These are phyloP conservation scores for Rhododendron kiyosumense DNA, from an alignment of 148 eudicot species.

Conservation along the genomic window DNA sequence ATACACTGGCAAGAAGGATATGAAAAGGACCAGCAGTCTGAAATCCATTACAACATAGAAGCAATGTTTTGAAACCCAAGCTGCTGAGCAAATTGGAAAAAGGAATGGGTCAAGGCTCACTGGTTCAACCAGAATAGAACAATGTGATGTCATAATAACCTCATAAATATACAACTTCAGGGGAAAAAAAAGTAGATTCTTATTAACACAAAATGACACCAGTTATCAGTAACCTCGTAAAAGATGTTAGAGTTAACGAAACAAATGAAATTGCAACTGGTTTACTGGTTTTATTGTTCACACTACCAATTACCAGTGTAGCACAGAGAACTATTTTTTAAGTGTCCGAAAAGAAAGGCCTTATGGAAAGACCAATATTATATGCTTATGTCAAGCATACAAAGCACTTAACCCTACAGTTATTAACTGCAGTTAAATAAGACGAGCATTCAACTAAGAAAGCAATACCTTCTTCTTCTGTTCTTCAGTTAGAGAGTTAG, in stretches of 20 bases:
- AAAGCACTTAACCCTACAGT: background rate
- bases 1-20: background rate
- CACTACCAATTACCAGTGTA: background rate
- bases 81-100: background rate
- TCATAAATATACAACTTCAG: background rate
- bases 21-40: background rate
- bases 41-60: background rate
- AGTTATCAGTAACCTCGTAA: background rate
- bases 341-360: background rate
- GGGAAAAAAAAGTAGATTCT: background rate
- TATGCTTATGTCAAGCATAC: background rate
- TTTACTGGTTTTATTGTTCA: background rate
- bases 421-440: background rate
- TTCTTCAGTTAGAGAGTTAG: slow-evolving; percentile 68
- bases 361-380: background rate
- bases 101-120: background rate
- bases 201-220: background rate
- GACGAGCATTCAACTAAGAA: background rate
- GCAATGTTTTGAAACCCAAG: background rate
- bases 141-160: background rate
- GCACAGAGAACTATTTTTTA: background rate
- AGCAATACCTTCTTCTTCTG: slow-evolving; percentile 65
- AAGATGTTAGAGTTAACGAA: background rate
- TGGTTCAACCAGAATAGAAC: background rate
- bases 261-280: background rate